Base-by-base conservation (phyloP, 2,329 filamentous ascomycete genomes). In the Penicillium sp. region DNA sequence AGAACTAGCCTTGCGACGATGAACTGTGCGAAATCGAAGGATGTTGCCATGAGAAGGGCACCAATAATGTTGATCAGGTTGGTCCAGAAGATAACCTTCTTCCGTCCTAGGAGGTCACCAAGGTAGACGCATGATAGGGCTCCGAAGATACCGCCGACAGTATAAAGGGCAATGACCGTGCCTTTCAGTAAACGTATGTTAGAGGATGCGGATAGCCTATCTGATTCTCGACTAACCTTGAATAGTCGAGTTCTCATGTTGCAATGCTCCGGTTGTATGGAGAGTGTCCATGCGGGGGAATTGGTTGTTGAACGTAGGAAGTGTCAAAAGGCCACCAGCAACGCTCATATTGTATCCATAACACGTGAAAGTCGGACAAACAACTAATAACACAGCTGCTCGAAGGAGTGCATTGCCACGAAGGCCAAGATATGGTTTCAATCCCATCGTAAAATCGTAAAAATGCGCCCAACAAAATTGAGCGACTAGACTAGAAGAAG, bases 341-440 rank as follows among this genome's bases (percentile, higher is more conserved):
- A 77, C 77, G 45, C 77, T 76, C 62, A 81, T 78, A 62, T 82
- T 81, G 71, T 81, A 82, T 49, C 80, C 80, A 60, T 79, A 81
- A 47, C 79, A 70, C 52, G 80, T 74, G 57, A 80, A 81, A n/a
- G 74, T 62, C 25, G 67, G 67, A 8, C 54, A 61, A 5, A 67
- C 66, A 33, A 67, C 61, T 15, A 68, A 55, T 37, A 53, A 51
- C 2, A 62, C 55, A 8, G 61, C 61, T 7, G 62, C 61, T 11
- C 62, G 53, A n/a, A 64, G 56, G 37, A 65, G 57, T 42, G 59
- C 27, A 57, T 63, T 64, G 42, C 62, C 62, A 27, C 61, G 59
- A 49, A 65, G 56, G 51, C 62, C 62, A 42, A 65, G 23, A 57
- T 60, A 63, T 45, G 60, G 60, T 49, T 65, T 62, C 43, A 60